phyloP scores from a whole-genome alignment of 1,284 basidiomycete genomes.

The Fomitopsis pinicola region DNA sequence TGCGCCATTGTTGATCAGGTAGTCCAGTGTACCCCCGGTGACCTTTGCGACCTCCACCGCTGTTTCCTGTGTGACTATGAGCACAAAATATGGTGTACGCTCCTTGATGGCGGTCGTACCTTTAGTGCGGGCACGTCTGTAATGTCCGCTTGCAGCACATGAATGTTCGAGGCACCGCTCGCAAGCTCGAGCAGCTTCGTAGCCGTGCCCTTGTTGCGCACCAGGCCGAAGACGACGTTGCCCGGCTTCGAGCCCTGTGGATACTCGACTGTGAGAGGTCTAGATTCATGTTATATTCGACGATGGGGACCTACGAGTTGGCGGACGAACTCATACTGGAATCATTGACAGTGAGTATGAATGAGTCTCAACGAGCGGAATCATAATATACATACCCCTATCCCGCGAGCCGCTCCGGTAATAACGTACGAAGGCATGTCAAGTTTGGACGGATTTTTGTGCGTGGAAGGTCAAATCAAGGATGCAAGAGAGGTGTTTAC shows the following conservation, averaged over 20 bases:
- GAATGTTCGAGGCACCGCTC: slow-evolving; percentile 21
- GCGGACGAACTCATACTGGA: slow-evolving; percentile 31
- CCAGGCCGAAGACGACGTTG: slow-evolving; percentile 26
- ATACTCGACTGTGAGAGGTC: background rate
- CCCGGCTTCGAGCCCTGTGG: slow-evolving; percentile 11
- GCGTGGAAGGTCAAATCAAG: too few relatives aligned
- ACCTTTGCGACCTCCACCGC: slow-evolving; percentile 18
- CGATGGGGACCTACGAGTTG: slow-evolving; percentile 18
- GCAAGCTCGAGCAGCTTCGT: slow-evolving; percentile 14
- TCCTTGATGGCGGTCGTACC: slow-evolving; percentile 8
- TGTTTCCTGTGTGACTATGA: slow-evolving; percentile 8
- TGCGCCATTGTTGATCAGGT: slow-evolving; percentile 31
- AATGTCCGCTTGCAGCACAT: slow-evolving; percentile 21
- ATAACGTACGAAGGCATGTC: slow-evolving; percentile 26
- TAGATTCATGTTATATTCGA: background rate
- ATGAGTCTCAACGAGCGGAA: slow-evolving; percentile 1
- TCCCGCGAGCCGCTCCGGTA: slow-evolving; percentile 20
- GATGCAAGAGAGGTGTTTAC: background rate
- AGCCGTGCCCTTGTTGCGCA: slow-evolving; percentile 18
- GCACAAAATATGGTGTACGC: background rate
- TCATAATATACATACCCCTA: slow-evolving; percentile 16
- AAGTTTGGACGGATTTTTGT: too few relatives aligned
- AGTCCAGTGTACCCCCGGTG: slow-evolving; percentile 29
- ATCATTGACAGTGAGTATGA: slow-evolving; percentile 11
- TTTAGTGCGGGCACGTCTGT: slow-evolving; percentile 11